Percentiles rank a stretch among this genome's conserved stretches.
phyloP scores from a whole-genome alignment of 371 early-diverging fungal species.

The Mucor saturninus region DNA sequence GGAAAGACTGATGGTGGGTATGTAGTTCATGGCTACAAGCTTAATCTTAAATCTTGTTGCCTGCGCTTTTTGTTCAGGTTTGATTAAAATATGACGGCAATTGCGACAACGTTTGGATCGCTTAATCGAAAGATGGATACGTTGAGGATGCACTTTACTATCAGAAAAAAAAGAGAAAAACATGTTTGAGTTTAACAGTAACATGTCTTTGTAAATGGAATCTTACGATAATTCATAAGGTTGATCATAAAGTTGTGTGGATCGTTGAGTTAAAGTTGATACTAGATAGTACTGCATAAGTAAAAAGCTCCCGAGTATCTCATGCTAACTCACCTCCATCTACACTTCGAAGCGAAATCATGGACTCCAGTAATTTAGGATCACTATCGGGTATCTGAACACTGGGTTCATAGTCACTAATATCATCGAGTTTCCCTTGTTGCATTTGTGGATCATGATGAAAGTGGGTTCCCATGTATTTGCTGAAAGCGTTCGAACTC shows the following conservation, averaged over 20 bases:
- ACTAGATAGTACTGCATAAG: conserved; percentile 35
- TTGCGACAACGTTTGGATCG: conserved; percentile 83
- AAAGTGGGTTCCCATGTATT: conserved; percentile 44
- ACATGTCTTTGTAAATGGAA: background rate
- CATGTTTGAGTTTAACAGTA: background rate
- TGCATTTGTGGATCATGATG: conserved; percentile 28
- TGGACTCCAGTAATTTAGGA: conserved; percentile 47
- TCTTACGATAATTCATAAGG: conserved; percentile 57
- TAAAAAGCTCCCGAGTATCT: background rate
- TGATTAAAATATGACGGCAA: conserved; percentile 88
- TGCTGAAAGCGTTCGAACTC: conserved; percentile 43
- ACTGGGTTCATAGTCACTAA: conserved; percentile 53
- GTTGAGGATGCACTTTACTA: conserved; percentile 76
- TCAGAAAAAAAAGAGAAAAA: background rate
- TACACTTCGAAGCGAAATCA: conserved; percentile 52
- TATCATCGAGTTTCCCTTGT: conserved; percentile 54
- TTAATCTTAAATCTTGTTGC: conserved; percentile 86
- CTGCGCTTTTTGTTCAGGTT: conserved; percentile 92
- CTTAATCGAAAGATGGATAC: conserved; percentile 86
- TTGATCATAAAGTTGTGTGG: conserved; percentile 71
- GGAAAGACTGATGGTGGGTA: conserved; percentile 80
- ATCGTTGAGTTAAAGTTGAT: conserved; percentile 71
- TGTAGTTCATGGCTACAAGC: conserved; percentile 80
- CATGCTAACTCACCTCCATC: conserved; percentile 35
- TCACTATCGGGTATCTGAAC: conserved; percentile 56